phyloP scores from a whole-genome alignment of 2,329 filamentous ascomycete species.

The Chalaropsis ovoidea region DNA sequence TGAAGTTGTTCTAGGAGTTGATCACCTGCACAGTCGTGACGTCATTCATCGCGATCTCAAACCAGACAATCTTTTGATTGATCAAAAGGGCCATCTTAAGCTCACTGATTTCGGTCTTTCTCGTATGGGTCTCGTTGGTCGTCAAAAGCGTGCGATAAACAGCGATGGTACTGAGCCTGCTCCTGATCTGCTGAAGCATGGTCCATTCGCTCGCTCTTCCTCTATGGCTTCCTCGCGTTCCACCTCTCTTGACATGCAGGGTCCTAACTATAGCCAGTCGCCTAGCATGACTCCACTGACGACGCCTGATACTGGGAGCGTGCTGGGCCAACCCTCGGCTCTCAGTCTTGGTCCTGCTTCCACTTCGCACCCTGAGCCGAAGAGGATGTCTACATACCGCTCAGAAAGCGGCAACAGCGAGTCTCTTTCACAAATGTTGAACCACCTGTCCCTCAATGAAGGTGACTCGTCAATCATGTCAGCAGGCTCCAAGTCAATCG shows the following conservation, averaged over 20 bases:
- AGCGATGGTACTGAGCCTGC: conserved; percentile 67
- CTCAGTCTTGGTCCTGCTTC: conserved; percentile 59
- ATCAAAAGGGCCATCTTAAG: conserved; percentile 92
- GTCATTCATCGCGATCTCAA: conserved; percentile 97
- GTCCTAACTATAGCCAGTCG: conserved; percentile 47
- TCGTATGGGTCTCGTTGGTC: conserved; percentile 90
- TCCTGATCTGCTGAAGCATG: conserved; percentile 84
- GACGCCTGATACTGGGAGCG: conserved; percentile 56
- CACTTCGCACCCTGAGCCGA: conserved; percentile 44
- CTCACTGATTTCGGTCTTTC: conserved; percentile 96
- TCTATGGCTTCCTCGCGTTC: conserved; percentile 87
- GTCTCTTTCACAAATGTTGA: conserved; percentile 69
- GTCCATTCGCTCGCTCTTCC: conserved; percentile 74
- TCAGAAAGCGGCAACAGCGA: conserved; percentile 93
- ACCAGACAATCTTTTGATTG: conserved; percentile 92
- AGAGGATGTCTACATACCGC: conserved; percentile 56
- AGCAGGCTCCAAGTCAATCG: conserved; percentile 47
- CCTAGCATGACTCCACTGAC: conserved; percentile 78
- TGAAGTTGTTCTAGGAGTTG: conserved; percentile 91
- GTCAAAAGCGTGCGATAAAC: conserved; percentile 86
- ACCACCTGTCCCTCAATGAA: conserved; percentile 65
- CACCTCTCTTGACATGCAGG: conserved; percentile 73
- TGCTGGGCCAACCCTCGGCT: conserved; percentile 79
- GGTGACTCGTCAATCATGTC: conserved; percentile 34
- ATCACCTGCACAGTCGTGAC: conserved; percentile 85